These are phyloP conservation scores for Cladosporium halotolerans DNA, from an alignment of 2,329 filamentous ascomycete genomes.

Conservation along the genomic window DNA sequence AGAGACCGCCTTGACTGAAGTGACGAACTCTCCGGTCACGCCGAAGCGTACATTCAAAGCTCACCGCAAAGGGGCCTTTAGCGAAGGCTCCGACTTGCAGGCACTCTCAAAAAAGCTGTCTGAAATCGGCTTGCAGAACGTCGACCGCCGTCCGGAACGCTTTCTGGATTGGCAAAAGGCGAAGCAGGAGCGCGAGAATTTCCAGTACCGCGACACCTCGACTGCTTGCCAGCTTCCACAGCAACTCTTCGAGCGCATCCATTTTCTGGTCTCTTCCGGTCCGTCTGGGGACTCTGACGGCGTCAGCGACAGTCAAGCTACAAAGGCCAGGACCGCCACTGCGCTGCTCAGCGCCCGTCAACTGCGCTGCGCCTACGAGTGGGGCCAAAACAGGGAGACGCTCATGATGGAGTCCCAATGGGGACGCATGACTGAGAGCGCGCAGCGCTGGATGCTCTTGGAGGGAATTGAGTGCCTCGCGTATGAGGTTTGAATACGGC, in stretches of 20 bases:
- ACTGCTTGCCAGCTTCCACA: constrained; percentile 27
- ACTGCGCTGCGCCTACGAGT: constrained; percentile 26
- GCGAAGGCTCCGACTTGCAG: constrained; percentile 24
- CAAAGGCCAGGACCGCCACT: neutral
- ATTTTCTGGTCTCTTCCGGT: neutral
- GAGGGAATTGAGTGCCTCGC: constrained; percentile 34
- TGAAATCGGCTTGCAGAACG: constrained; percentile 13
- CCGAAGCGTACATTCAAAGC: constrained; percentile 27
- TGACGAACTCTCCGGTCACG: constrained; percentile 23
- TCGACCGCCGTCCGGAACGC: constrained; percentile 15
- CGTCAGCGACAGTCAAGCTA: neutral
- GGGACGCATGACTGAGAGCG: constrained; percentile 30
- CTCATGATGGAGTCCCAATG: constrained; percentile 29
- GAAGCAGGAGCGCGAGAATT: constrained; percentile 8
- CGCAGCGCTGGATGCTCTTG: constrained; percentile 35
- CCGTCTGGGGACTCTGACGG: neutral
- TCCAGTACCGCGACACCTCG: constrained; percentile 21
- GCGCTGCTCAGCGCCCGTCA: constrained; percentile 30
- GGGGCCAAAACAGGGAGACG: constrained; percentile 29
- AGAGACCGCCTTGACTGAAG: constrained; percentile 23
- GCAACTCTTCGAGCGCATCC: constrained; percentile 28
- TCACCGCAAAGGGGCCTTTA: constrained; percentile 28
- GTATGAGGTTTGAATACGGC: constrained; percentile 24
- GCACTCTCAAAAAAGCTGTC: constrained; percentile 21
- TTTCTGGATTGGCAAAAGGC: constrained; percentile 25